A percentile compares a stretch with the other conserved stretches of the same genome.
These are phyloP conservation scores for Aspergillus sp. DNA, from an alignment of 2,329 filamentous ascomycete species.

Conservation along the genomic window DNA sequence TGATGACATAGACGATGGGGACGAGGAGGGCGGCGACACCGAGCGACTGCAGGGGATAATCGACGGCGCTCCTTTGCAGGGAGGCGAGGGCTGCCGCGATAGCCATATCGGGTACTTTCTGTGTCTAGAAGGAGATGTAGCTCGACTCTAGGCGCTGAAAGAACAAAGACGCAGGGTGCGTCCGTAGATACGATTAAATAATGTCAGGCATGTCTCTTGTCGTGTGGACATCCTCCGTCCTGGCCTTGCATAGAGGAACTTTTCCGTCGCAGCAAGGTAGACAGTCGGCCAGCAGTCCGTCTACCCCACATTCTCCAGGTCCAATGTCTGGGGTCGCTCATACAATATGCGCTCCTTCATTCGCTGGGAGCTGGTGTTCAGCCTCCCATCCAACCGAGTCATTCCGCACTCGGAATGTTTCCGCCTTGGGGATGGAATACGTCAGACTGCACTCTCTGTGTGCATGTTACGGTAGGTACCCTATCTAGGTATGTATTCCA, in stretches of 20 bases:
- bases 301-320: conserved; percentile 10
- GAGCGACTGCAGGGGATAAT: conserved; percentile 21
- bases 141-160: neutral
- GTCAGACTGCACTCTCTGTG: no score
- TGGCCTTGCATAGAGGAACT: conserved; percentile 15
- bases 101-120: conserved; percentile 20
- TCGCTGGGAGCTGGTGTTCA: conserved; percentile 4
- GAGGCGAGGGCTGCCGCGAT: conserved; percentile 21
- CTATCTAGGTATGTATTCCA: no score
- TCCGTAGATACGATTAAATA: neutral
- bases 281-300: neutral
- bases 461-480: no score
- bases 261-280: conserved; percentile 16
- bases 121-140: neutral
- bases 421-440: conserved; percentile 8
- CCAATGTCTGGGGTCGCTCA: no score
- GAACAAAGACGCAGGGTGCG: neutral
- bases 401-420: conserved; percentile 25
- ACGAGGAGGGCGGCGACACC: conserved; percentile 20
- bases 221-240: neutral
- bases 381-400: conserved; percentile 12
- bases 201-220: neutral
- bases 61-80: conserved; percentile 17
- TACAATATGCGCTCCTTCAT: neutral
- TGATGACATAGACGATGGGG: conserved; percentile 46